Percentiles rank a stretch among this genome's conserved stretches.
phyloP scores from a whole-genome alignment of 2,329 filamentous ascomycete species.

The Diaporthe vexans region DNA sequence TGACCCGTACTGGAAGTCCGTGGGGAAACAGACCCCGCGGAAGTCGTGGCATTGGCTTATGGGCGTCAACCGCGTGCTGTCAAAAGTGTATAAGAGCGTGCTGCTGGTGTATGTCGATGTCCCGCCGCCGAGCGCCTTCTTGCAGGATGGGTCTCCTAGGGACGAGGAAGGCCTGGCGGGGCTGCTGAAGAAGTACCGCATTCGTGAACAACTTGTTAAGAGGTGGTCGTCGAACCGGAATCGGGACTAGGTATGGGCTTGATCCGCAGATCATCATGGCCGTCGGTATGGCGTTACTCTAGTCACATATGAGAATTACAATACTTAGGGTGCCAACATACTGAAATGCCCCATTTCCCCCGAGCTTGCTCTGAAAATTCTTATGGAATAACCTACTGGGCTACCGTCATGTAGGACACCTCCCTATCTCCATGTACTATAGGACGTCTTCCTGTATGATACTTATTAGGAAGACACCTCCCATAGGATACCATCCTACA shows the following conservation, averaged over 20 bases:
- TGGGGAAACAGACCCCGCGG: slow-evolving; percentile 63
- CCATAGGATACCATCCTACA: no score
- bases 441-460: no score
- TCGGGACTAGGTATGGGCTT: slow-evolving; percentile 29
- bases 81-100: slow-evolving; percentile 90
- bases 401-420: no score
- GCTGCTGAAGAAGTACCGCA: slow-evolving; percentile 54
- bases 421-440: no score
- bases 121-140: slow-evolving; percentile 73
- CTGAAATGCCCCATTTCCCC: not conserved
- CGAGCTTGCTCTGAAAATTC: no score
- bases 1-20: slow-evolving; percentile 77
- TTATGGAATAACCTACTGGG: no score
- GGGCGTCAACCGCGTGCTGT: slow-evolving; percentile 88
- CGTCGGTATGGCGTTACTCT: no score
- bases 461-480: no score
- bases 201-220: slow-evolving; percentile 50
- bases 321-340: not conserved
- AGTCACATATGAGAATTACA: no score
- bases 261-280: no score
- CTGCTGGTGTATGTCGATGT: slow-evolving; percentile 93
- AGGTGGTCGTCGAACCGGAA: slow-evolving; percentile 51
- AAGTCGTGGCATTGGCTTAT: slow-evolving; percentile 87
- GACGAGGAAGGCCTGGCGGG: slow-evolving; percentile 66
- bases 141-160: slow-evolving; percentile 56